Evolutionary conservation across 1,284 basidiomycete species (phyloP), one percentile per base, ranked within the genome.

Genomic region (Singerocomus inundabilis): DNA sequence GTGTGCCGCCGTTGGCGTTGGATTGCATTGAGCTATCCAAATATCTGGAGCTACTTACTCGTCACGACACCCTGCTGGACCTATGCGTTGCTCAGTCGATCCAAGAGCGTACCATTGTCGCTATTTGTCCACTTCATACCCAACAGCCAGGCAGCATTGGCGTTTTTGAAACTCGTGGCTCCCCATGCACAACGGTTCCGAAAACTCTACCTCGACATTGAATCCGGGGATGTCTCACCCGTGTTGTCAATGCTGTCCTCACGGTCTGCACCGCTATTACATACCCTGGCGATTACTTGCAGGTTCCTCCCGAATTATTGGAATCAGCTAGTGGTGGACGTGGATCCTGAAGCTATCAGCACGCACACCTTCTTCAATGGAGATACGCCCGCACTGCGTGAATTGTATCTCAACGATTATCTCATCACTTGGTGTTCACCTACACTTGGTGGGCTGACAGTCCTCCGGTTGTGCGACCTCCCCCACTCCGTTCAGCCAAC

Each of bases 11-110:
- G 5, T 25, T 49, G 46, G 46, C 46, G 47, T 50, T 29, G 8
- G 2, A n/a, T 50, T 9, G 46, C 32, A 9, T 48, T 50, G 5
- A 24, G 26, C 16, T 39, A 8, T 25, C 46, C 31, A 8, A 29
- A 15, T 12, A 30, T 47, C 31, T 47, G 46, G 46, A 28, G 25
- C 31, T 47, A 49, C 18, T 12, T 47, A 31, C 49, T 49, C 28
- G 15, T 47, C 18, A 46, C 16, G 10, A 26, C 13, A 4, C 45
- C 24, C 16, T 4, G 21, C 1, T 48, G 45, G 45, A 46, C 45
- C 1, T 24, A 46, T 1, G 25, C 1, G 26, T 24, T 9, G 46
- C 26, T 47, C 15, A 12, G 11, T 18, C 47, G 46, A 12, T 37
- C 46, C 18, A 36, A 36, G 21, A 15, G 6, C n/a, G 15, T 49